Percentiles rank a stretch among this genome's conserved stretches.
phyloP scores from a whole-genome alignment of 768 basidiomycete genomes.

The Phaeolepiota aurea region DNA sequence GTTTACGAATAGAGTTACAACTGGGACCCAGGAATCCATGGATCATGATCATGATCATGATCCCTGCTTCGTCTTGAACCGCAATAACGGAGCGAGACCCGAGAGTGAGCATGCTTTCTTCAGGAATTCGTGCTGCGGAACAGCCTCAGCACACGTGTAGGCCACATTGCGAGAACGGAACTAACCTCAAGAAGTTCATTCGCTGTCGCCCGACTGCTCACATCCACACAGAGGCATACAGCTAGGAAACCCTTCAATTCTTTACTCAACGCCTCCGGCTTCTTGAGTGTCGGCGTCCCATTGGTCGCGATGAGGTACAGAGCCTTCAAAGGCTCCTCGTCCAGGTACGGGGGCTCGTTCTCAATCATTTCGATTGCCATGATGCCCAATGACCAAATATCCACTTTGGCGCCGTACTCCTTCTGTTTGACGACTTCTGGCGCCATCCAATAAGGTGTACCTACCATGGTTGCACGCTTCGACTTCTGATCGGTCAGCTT shows the following conservation, averaged over 20 bases:
- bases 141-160: constrained; percentile 4
- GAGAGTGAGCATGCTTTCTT: constrained; percentile 78
- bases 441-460: constrained; percentile 98
- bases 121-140: constrained; percentile 83
- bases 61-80: constrained; percentile 65
- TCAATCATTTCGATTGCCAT: constrained; percentile 99
- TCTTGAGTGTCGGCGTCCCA: constrained; percentile 96
- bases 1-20: background rate
- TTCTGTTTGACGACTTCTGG: constrained; percentile 98
- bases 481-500: constrained; percentile 95
- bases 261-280: constrained; percentile 82
- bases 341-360: constrained; percentile 92
- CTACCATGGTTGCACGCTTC: constrained; percentile 97
- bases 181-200: constrained; percentile 77
- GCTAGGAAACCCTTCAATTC: constrained; percentile 96
- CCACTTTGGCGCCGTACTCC: constrained; percentile 94
- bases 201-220: constrained; percentile 85
- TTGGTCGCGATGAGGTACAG: constrained; percentile 96
- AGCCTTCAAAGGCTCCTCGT: constrained; percentile 92
- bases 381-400: constrained; percentile 95
- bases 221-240: constrained; percentile 97
- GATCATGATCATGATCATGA: constrained; percentile 18
- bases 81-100: constrained; percentile 78
- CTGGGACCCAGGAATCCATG: background rate
- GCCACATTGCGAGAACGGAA: constrained; percentile 7